Evolutionary conservation across 23 red algal species (phyloP).

Genomic region (Chondrus crispus): DNA sequence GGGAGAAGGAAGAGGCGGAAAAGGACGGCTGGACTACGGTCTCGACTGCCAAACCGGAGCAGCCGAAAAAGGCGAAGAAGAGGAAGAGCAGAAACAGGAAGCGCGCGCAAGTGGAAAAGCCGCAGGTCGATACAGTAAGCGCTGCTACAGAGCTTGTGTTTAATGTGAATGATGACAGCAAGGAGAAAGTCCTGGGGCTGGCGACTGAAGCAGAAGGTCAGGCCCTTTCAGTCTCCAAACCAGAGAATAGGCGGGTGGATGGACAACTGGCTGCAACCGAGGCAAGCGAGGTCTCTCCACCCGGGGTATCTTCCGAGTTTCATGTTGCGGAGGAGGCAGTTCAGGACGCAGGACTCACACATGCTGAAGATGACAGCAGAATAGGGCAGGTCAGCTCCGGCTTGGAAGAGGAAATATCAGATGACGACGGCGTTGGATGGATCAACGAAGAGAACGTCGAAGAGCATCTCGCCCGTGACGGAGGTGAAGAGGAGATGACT

Average conservation of each 20-base stretch:
- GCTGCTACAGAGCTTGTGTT: too few relatives aligned
- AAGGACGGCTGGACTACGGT: slow-evolving; percentile 23
- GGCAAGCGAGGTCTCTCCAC: too few relatives aligned
- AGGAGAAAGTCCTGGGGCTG: background rate
- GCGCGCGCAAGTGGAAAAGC: too few relatives aligned
- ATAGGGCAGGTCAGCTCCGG: background rate
- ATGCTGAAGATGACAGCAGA: background rate
- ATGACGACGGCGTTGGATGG: slow-evolving; percentile 72
- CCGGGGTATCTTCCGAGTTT: background rate
- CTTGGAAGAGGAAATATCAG: background rate
- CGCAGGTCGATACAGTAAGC: background rate
- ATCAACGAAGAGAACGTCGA: slow-evolving; percentile 77
- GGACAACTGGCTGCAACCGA: background rate
- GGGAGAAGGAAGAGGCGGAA: background rate
- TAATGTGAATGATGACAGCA: background rate
- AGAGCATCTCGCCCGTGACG: slow-evolving; percentile 53
- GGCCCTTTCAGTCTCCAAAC: background rate
- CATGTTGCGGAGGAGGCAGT: background rate
- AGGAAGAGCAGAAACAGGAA: background rate
- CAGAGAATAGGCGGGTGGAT: background rate
- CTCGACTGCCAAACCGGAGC: background rate
- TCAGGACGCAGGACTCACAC: background rate
- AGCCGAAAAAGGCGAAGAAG: background rate
- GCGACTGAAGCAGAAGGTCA: background rate
- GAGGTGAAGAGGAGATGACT: background rate